Evolutionary conservation across 805 yeast genomes (phyloP).

Genomic region (Wickerhamomyces hampshirensis): DNA sequence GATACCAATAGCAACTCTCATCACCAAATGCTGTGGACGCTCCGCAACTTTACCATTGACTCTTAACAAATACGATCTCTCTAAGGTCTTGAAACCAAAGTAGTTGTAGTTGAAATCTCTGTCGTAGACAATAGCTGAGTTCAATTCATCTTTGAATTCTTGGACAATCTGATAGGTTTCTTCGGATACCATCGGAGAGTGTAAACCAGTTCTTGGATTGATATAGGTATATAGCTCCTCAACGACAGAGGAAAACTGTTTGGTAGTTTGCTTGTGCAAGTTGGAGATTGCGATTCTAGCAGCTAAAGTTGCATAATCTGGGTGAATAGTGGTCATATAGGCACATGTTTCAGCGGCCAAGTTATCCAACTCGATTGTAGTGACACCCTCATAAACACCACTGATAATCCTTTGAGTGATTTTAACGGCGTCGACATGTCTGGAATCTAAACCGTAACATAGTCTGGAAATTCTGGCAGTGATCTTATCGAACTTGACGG

Average conservation of each 20-base stretch:
- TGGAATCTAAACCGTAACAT: slow-evolving; percentile 89
- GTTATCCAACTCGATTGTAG: slow-evolving; percentile 80
- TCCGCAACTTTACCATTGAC: slow-evolving; percentile 67
- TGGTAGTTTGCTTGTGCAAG: slow-evolving; percentile 90
- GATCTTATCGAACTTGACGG: slow-evolving; percentile 93
- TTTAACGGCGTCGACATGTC: slow-evolving; percentile 90
- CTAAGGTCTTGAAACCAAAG: slow-evolving; percentile 90
- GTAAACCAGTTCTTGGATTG: slow-evolving; percentile 73
- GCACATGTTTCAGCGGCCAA: slow-evolving; percentile 97
- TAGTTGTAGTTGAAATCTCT: slow-evolving; percentile 77
- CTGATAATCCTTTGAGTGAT: slow-evolving; percentile 93
- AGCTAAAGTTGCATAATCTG: slow-evolving; percentile 94
- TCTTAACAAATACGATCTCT: slow-evolving; percentile 75
- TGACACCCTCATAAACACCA: slow-evolving; percentile 97
- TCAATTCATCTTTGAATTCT: slow-evolving; percentile 59
- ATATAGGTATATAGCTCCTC: slow-evolving; percentile 69
- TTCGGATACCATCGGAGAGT: slow-evolving; percentile 56
- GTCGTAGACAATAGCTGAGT: slow-evolving; percentile 68
- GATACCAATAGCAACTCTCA: slow-evolving; percentile 91
- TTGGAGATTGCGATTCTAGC: slow-evolving; percentile 95
- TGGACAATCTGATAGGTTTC: slow-evolving; percentile 59
- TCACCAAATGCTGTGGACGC: slow-evolving; percentile 84
- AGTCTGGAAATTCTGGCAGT: slow-evolving; percentile 92
- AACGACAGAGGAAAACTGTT: slow-evolving; percentile 75
- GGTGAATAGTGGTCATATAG: slow-evolving; percentile 94